Percentiles rank a stretch among this genome's conserved stretches.
Conservation (phyloP, 306 rosid species). For the Prunus davidiana region DNA sequence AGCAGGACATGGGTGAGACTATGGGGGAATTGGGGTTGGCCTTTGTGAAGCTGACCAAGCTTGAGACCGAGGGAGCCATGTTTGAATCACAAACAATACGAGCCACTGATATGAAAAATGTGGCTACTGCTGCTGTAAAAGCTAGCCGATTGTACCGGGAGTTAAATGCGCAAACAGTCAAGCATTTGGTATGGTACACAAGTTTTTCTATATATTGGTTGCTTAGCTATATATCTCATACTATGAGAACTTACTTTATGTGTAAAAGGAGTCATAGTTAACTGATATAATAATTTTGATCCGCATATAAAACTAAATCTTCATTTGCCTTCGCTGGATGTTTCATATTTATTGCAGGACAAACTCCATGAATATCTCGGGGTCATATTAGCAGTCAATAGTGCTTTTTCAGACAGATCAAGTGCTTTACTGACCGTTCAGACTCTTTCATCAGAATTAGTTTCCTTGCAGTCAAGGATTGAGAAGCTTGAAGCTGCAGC, state of each 20-base stretch:
- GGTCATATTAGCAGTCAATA: constrained; percentile 65
- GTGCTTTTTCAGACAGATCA: constrained; percentile 81
- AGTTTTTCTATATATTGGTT: not conserved
- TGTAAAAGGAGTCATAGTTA: not conserved
- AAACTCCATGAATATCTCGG: constrained; percentile 88
- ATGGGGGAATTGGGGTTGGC: constrained; percentile 5
- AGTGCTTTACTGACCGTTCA: constrained; percentile 83
- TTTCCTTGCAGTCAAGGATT: constrained; percentile 68
- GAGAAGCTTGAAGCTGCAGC: constrained; percentile 89
- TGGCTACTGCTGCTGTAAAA: constrained; percentile 84
- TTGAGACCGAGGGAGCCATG: constrained; percentile 78
- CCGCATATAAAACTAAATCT: not conserved
- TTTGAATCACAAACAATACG: constrained; percentile 60
- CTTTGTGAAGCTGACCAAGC: constrained; percentile 55
- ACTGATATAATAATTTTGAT: not conserved
- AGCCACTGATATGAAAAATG: constrained; percentile 70
- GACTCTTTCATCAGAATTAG: constrained; percentile 69
- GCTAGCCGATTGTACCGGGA: constrained; percentile 84
- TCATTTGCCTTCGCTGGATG: not conserved
- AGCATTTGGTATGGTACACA: constrained; percentile 68
- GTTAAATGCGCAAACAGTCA: constrained; percentile 77
- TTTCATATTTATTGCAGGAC: constrained; percentile 50
- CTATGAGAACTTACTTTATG: not conserved
- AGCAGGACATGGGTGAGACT: constrained; percentile 6
- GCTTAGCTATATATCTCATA: not conserved